These are phyloP conservation scores for Iodosphaeria phyllophila DNA, from an alignment of 2,329 filamentous ascomycete genomes.

Conservation along the genomic window DNA sequence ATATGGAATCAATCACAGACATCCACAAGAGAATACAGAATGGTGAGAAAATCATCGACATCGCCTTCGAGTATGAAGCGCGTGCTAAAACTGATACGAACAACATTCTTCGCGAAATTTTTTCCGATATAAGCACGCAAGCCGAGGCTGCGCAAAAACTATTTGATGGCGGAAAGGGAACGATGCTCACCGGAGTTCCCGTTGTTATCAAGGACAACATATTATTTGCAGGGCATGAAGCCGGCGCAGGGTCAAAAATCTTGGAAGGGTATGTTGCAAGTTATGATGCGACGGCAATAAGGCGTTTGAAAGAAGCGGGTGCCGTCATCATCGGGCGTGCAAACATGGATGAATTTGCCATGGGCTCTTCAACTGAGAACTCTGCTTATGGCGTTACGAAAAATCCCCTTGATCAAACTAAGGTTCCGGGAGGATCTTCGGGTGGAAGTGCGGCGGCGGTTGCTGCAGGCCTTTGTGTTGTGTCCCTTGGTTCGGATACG, in stretches of 20 bases:
- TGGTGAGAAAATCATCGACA: no score
- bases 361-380: background rate
- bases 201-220: background rate
- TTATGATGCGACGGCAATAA: background rate
- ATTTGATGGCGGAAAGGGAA: background rate
- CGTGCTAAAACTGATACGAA: no score
- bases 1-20: no score
- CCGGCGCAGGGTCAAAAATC: background rate
- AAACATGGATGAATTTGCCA: background rate
- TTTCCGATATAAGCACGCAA: no score
- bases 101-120: no score
- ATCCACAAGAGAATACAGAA: no score
- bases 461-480: background rate
- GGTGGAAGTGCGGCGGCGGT: background rate
- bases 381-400: background rate
- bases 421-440: background rate
- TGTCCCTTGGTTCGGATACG: background rate
- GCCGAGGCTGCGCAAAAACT: no score
- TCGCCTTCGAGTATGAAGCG: no score
- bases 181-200: background rate
- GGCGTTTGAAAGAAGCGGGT: background rate
- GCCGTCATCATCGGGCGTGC: background rate
- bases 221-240: background rate
- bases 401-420: background rate
- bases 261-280: background rate